Conservation (phyloP, 139 green algal genomes). For the Nannochloris sp. region DNA sequence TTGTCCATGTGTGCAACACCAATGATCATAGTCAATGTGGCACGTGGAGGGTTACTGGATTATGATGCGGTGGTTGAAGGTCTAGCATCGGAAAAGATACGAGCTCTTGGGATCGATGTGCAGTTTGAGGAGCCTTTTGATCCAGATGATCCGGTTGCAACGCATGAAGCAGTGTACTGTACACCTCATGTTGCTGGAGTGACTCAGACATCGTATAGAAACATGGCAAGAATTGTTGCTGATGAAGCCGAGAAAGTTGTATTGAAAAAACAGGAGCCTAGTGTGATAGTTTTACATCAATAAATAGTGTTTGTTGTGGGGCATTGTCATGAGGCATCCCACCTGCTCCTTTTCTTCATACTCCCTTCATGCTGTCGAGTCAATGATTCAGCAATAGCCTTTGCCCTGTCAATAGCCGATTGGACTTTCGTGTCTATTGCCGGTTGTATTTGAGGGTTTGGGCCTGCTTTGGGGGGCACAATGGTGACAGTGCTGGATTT, state of each 20-base stretch:
- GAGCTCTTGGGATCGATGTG: conserved; percentile 52
- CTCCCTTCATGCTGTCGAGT: conserved; percentile 4
- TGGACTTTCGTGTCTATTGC: conserved; percentile 1
- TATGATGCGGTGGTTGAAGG: conserved; percentile 29
- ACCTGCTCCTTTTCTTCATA: not conserved
- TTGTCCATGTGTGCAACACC: conserved; percentile 33
- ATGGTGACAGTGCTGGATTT: not conserved
- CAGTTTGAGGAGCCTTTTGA: conserved; percentile 48
- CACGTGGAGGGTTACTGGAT: conserved; percentile 48
- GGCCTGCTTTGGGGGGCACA: not conserved
- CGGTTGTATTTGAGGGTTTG: not conserved
- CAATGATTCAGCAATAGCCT: conserved; percentile 18
- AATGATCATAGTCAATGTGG: conserved; percentile 52
- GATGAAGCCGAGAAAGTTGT: conserved; percentile 8
- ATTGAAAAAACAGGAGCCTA: not conserved
- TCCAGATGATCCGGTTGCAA: conserved; percentile 20
- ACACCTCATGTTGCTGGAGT: conserved; percentile 63
- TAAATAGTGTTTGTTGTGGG: not conserved
- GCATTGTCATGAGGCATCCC: not conserved
- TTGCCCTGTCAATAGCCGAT: conserved; percentile 13
- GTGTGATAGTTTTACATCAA: conserved; percentile 4
- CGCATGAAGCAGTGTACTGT: conserved; percentile 32
- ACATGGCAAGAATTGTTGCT: conserved; percentile 48
- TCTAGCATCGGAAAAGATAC: conserved; percentile 34
- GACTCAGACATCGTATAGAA: conserved; percentile 45